Evolutionary conservation across 495 filamentous ascomycete genomes (phyloP).

Genomic region (Xylaria flabelliformis): DNA sequence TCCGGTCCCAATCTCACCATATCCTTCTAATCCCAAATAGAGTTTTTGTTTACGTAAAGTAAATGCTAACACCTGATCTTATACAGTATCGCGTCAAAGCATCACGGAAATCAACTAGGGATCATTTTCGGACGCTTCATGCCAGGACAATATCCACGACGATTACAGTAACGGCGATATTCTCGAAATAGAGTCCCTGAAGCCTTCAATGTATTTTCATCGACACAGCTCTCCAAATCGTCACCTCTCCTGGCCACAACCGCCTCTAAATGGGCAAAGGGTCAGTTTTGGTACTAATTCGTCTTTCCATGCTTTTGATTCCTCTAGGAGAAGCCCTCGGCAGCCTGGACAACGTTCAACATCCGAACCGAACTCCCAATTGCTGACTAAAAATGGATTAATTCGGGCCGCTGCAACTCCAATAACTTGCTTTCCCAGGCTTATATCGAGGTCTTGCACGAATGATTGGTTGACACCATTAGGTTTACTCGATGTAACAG

Average conservation of each 20-base stretch:
- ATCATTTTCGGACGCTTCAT: constrained; percentile 3
- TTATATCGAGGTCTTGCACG: constrained; percentile 35
- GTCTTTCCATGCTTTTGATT: constrained; percentile 3
- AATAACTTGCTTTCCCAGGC: constrained; percentile 34
- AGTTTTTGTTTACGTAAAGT: neutral
- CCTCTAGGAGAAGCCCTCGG: neutral
- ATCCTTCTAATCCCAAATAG: neutral
- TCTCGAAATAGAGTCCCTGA: neutral
- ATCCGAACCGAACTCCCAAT: constrained; percentile 32
- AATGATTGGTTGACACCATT: constrained; percentile 40
- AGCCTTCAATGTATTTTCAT: neutral
- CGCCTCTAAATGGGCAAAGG: neutral
- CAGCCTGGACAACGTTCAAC: constrained; percentile 27
- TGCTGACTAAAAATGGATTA: constrained; percentile 10
- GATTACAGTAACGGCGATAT: neutral
- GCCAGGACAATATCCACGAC: neutral
- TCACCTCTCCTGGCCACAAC: constrained; percentile 21
- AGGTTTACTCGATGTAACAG: constrained; percentile 28
- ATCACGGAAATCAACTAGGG: constrained; percentile 43
- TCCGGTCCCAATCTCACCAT: neutral
- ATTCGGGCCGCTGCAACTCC: constrained; percentile 15
- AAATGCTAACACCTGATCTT: constrained; percentile 10
- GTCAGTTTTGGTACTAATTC: constrained; percentile 13
- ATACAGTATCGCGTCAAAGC: constrained; percentile 36
- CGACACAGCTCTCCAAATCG: neutral